Percentiles rank a stretch among this genome's conserved stretches.
Conservation (phyloP, 2,329 filamentous ascomycete genomes). For the Calonectria hawksworthii region DNA sequence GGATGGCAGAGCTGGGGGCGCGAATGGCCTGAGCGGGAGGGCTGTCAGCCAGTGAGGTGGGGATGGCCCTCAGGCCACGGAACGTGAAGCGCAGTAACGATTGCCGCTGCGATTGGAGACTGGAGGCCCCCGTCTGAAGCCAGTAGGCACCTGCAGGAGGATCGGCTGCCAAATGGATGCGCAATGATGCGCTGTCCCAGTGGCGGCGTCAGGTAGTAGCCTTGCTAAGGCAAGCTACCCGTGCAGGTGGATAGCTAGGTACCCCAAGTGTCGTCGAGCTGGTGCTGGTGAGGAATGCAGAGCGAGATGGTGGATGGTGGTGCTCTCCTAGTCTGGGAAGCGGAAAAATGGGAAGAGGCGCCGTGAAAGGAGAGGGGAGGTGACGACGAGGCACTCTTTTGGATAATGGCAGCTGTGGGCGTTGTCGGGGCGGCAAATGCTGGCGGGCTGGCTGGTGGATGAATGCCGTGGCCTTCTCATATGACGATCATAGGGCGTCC, state of each 20-base stretch:
- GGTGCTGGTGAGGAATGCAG: conserved; percentile 3
- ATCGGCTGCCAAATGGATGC: conserved; percentile 26
- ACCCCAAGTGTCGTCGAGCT: not conserved
- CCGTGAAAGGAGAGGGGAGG: not conserved
- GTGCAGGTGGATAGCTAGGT: conserved; percentile 16
- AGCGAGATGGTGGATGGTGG: not conserved
- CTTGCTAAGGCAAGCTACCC: conserved; percentile 29
- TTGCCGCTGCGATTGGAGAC: conserved; percentile 41
- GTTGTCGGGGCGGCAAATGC: conserved; percentile 14
- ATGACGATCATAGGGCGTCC: conserved; percentile 20
- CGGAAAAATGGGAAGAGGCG: not conserved
- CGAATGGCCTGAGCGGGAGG: conserved; percentile 31
- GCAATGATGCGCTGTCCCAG: conserved; percentile 29
- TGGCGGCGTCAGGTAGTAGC: conserved; percentile 28
- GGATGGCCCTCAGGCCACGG: conserved; percentile 38
- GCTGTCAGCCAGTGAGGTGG: conserved; percentile 38
- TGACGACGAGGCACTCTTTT: not conserved
- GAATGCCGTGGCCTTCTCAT: conserved; percentile 26
- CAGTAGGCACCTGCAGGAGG: conserved; percentile 37
- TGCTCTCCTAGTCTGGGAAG: not conserved
- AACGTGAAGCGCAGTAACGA: conserved; percentile 29
- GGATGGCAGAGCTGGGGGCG: conserved; percentile 22
- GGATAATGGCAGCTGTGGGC: not conserved
- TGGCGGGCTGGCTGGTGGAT: conserved; percentile 10
- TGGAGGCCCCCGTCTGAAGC: conserved; percentile 28